A percentile compares a stretch with the other conserved stretches of the same genome.
These are phyloP conservation scores for Musa acuminata DNA, from an alignment of 176 grass and related monocot genomes.

Conservation along the genomic window DNA sequence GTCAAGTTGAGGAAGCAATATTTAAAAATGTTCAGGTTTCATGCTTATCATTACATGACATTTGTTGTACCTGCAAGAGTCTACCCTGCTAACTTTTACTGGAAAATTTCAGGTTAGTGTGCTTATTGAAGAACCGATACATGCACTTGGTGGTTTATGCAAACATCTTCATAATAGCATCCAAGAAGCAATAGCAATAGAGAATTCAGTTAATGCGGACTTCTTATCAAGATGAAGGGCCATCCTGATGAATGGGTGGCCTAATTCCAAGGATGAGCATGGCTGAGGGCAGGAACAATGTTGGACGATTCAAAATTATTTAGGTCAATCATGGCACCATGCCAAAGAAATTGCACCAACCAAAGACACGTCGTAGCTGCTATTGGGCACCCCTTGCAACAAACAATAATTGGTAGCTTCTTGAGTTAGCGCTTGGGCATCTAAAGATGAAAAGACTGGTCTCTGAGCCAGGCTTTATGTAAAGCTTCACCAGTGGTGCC, in stretches of 20 bases:
- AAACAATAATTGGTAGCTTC: not conserved
- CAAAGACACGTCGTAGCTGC: not conserved
- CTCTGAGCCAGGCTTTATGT: not conserved
- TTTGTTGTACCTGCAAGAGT: not conserved
- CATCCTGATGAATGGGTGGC: constrained; percentile 32
- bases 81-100: not conserved
- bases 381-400: not conserved
- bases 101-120: constrained; percentile 63
- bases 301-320: constrained; percentile 16
- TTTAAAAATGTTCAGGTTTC: not conserved
- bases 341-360: not conserved
- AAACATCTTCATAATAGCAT: constrained; percentile 55
- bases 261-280: constrained; percentile 30
- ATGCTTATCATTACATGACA: not conserved
- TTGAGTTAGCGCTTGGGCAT: not conserved
- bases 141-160: constrained; percentile 56
- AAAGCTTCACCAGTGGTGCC: not conserved
- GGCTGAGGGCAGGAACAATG: constrained; percentile 28
- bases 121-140: constrained; percentile 94
- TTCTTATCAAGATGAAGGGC: constrained; percentile 31
- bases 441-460: not conserved
- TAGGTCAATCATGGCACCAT: not conserved
- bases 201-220: constrained; percentile 39
- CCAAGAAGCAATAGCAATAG: constrained; percentile 45
- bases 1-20: no score